These are phyloP conservation scores for Xerophyta viscosa DNA, from an alignment of 106 monocot genomes.

Conservation along the genomic window DNA sequence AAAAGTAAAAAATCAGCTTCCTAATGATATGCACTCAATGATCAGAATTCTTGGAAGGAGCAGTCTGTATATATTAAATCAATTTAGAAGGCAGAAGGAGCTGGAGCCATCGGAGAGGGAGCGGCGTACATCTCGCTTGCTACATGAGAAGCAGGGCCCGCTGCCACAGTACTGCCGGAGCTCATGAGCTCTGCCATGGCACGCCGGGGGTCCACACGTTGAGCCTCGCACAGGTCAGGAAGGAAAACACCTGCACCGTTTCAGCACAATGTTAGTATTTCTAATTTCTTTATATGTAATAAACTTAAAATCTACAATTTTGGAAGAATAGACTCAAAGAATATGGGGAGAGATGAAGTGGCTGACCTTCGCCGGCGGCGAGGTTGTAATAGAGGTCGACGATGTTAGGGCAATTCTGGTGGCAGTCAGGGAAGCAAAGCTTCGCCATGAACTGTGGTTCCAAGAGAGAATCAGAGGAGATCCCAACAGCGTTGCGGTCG, in stretches of 20 bases:
- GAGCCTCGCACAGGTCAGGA: conserved; percentile 31
- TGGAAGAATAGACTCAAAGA: background rate
- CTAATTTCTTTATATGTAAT: no score
- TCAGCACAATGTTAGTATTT: no score
- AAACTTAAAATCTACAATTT: background rate
- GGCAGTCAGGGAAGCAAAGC: conserved; percentile 59
- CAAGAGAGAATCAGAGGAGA: conserved; percentile 59
- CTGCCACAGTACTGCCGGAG: conserved; percentile 18
- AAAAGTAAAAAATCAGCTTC: no score
- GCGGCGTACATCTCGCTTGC: no score
- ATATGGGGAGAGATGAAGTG: background rate
- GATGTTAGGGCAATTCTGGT: conserved; percentile 64
- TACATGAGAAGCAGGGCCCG: background rate
- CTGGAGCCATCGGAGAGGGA: conserved; percentile 8
- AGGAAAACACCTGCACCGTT: conserved; percentile 34
- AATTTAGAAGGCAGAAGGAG: background rate
- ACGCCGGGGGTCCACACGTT: conserved; percentile 24
- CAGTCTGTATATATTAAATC: no score
- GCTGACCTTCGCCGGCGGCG: conserved; percentile 79
- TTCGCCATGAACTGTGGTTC: conserved; percentile 31
- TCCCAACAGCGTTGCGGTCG: conserved; percentile 43
- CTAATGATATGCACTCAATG: no score
- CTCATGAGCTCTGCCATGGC: conserved; percentile 37
- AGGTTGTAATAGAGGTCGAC: conserved; percentile 77
- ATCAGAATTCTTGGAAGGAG: no score